These are phyloP conservation scores for Pestalotiopsis fici DNA, from an alignment of 2,329 filamentous ascomycete species.

Conservation along the genomic window DNA sequence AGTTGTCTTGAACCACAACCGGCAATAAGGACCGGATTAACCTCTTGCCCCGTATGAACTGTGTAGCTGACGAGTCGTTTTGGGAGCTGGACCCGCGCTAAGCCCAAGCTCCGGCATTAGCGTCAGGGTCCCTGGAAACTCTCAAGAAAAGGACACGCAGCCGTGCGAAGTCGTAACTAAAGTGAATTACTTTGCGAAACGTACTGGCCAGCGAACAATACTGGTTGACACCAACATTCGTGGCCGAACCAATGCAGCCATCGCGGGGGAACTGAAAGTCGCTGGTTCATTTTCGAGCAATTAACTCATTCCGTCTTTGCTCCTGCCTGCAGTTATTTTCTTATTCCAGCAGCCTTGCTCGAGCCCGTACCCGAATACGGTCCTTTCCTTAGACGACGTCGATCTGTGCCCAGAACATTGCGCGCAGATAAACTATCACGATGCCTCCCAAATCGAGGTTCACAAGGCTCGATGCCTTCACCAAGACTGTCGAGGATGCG, in stretches of 20 bases:
- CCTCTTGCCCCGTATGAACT: background rate
- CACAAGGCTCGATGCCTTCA: slow-evolving; percentile 96
- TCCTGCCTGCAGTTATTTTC: background rate
- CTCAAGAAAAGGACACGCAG: slow-evolving; percentile 4
- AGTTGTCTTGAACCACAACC: background rate
- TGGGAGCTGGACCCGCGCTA: background rate
- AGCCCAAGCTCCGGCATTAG: slow-evolving; percentile 8
- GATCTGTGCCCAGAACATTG: background rate
- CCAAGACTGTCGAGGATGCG: slow-evolving; percentile 98
- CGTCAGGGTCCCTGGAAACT: slow-evolving; percentile 5
- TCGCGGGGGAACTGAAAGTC: slow-evolving; percentile 4
- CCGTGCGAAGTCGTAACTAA: background rate
- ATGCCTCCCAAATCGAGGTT: slow-evolving; percentile 95
- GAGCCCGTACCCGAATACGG: background rate
- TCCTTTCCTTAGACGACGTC: background rate
- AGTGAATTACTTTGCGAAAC: background rate
- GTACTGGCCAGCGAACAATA: background rate
- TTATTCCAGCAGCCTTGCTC: background rate
- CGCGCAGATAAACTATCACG: slow-evolving; percentile 8
- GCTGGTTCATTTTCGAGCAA: background rate
- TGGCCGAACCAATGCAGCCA: slow-evolving; percentile 5
- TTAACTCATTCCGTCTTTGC: background rate
- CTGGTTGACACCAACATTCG: background rate
- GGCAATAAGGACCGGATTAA: background rate
- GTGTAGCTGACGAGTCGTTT: background rate